Evolutionary conservation across 2,329 filamentous ascomycete species (phyloP).

Genomic region (Aspergillus fumigatiaffinis): DNA sequence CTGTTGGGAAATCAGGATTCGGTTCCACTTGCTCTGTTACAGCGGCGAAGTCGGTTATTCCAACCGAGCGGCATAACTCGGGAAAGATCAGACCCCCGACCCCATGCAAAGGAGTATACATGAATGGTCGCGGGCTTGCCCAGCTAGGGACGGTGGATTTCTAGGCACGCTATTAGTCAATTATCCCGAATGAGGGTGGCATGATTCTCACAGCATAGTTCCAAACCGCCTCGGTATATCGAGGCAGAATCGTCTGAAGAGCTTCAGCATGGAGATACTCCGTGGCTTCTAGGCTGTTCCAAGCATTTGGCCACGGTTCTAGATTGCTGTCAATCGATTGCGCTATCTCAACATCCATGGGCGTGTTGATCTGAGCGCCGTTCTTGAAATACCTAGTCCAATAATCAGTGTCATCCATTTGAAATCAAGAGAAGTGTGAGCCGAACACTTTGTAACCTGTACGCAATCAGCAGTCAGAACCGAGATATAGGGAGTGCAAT

Average conservation of each 20-base stretch:
- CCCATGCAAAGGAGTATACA: slow-evolving; percentile 43
- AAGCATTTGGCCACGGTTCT: slow-evolving; percentile 44
- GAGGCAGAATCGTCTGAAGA: slow-evolving; percentile 25
- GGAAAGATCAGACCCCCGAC: slow-evolving; percentile 36
- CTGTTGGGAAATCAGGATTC: slow-evolving; percentile 61
- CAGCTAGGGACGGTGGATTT: slow-evolving; percentile 30
- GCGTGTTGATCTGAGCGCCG: slow-evolving; percentile 63
- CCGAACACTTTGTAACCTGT: slow-evolving; percentile 57
- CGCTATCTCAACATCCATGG: slow-evolving; percentile 57
- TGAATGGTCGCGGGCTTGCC: slow-evolving; percentile 28
- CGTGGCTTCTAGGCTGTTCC: slow-evolving; percentile 46
- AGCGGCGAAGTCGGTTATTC: slow-evolving; percentile 30
- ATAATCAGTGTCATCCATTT: slow-evolving; percentile 17
- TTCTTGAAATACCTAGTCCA: slow-evolving; percentile 54
- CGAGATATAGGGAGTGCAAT: neutral
- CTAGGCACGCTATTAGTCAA: slow-evolving; percentile 21
- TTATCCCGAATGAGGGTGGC: neutral
- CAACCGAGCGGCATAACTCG: slow-evolving; percentile 29
- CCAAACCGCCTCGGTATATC: slow-evolving; percentile 29
- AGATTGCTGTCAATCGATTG: slow-evolving; percentile 54
- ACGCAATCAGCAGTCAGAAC: slow-evolving; percentile 9
- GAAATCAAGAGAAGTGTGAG: neutral
- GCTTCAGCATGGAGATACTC: slow-evolving; percentile 24
- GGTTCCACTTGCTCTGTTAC: slow-evolving; percentile 51
- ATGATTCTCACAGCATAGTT: slow-evolving; percentile 28